Evolutionary conservation across 1,284 basidiomycete species (phyloP), one percentile per base, ranked within the genome.

Genomic region (Apiotrichum siamense): DNA sequence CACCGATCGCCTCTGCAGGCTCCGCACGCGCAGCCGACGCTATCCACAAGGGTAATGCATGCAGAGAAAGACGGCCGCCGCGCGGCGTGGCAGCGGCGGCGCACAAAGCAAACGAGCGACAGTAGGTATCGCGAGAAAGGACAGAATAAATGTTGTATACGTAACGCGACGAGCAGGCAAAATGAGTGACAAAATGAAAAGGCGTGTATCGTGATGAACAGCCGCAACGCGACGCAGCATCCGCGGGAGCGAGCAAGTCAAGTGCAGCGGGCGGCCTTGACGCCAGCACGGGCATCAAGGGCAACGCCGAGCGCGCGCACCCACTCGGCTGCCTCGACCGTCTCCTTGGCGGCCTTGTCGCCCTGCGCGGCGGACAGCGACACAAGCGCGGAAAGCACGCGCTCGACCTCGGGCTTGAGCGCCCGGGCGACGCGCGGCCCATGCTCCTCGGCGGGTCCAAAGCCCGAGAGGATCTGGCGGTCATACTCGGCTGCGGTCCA

Each of bases 371-470:
- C 50, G 13, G 52, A 38, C 4, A 60, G 23, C 4, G 40, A 55
- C 13, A 47, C 53, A 21, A 70, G 51, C 5, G 55, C 47, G 10
- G 51, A 47, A 23, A 68, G 36, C 29, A 69, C 55, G 40, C 58
- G 54, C 59, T 72, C 73, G 10, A 76, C 55, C 49, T 75, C 73
- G 7, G 59, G 53, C 63, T 73, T 72, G 59, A 73, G 59, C 2
- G 64, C 70, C n/a, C 60, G 41, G 6, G 69, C 74, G 17, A 72
- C 70, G 20, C 66, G 55, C 9, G 65, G 56, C 1, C 65, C 70
- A 58, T 65, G 67, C 45, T 75, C 73, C 50, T 76, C 74, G 4
- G 74, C 74, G 0, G 67, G 61, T 9, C 68, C 68, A 46, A 76
- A 76, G 7, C 73, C 72, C 32, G 55, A 55, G 17, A 74, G 52